Evolutionary conservation across 495 filamentous ascomycete genomes (phyloP), one percentile per base, ranked within the genome.

Genomic region (Bombardia bombarda): DNA sequence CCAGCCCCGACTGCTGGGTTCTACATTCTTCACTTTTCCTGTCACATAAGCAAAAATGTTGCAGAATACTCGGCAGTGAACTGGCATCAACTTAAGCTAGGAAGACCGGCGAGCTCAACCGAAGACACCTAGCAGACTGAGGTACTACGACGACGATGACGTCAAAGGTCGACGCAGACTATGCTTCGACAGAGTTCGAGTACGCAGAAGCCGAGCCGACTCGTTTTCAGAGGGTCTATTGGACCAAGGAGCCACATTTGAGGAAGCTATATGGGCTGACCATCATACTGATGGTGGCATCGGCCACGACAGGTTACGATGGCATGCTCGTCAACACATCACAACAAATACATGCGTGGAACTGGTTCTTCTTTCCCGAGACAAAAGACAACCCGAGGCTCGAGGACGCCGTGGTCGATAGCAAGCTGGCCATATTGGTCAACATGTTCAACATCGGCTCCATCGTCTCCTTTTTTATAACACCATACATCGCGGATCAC

Each of bases 371-470:
- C 53, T 64, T 70, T 35, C 61, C 66, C 4, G 58, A 66, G 33
- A 51, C 60, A 2, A 51, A 44, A 12, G 55, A 64, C 25, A 41
- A 49, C 25, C 52, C 60, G 16, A 54, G 60, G 18, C 55, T 62
- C 18, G 51, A 50, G 7, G 65, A 72, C 38, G 37, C 55, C n/a
- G 42, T 52, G 3, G 31, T 52, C 12, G 40, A 57, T 28, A 66
- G 70, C 33, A 77, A 70, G 56, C 68, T 80, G 23, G 82, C 79
- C 50, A 72, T 86, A 31, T 70, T 87, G 23, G 76, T 75, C 51
- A 78, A 80, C 41, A 78, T 84, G 62, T 80, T 84, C 72, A 79
- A 79, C 38, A 74, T 84, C 25, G 82, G 81, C 25, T 79, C 75
- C 24, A 74, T 86, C 45, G 48, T 74, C 19, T 77, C 77, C 30